phyloP scores from a whole-genome alignment of 176 grass and related monocot genomes.

The Aegilops umbellulata region DNA sequence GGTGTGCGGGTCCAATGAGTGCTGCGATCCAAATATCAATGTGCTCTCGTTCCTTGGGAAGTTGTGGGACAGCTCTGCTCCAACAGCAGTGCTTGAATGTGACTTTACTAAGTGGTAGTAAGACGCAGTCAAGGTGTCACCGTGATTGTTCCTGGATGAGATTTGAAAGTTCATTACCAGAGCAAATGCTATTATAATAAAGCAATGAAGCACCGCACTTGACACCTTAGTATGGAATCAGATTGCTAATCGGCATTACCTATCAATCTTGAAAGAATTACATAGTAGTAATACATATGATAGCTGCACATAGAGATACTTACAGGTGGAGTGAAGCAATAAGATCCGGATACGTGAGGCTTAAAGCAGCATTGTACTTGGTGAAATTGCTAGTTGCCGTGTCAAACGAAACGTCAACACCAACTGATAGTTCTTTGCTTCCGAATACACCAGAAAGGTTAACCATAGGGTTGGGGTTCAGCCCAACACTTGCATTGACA shows the following conservation, averaged over 20 bases:
- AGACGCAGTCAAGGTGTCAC: conserved; percentile 63
- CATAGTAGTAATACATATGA: neutral
- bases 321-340: conserved; percentile 66
- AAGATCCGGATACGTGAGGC: conserved; percentile 60
- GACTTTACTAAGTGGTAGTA: conserved; percentile 75
- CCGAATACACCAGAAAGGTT: conserved; percentile 76
- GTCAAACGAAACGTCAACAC: conserved; percentile 75
- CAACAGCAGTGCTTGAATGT: conserved; percentile 50
- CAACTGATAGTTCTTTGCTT: conserved; percentile 60
- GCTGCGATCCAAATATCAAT: conserved; percentile 62
- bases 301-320: conserved; percentile 28
- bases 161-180: conserved; percentile 22
- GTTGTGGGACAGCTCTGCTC: conserved; percentile 65
- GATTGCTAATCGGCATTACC: neutral
- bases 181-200: neutral
- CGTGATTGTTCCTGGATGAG: conserved; percentile 62
- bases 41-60: conserved; percentile 72
- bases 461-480: conserved; percentile 76
- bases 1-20: conserved; percentile 51
- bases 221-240: neutral
- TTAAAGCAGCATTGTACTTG: conserved; percentile 74
- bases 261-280: neutral
- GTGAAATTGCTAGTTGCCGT: conserved; percentile 62
- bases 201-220: neutral
- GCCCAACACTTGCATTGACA: conserved; percentile 55